phyloP scores from a whole-genome alignment of 2,329 filamentous ascomycete genomes.

The Raffaelea ambrosiae region DNA sequence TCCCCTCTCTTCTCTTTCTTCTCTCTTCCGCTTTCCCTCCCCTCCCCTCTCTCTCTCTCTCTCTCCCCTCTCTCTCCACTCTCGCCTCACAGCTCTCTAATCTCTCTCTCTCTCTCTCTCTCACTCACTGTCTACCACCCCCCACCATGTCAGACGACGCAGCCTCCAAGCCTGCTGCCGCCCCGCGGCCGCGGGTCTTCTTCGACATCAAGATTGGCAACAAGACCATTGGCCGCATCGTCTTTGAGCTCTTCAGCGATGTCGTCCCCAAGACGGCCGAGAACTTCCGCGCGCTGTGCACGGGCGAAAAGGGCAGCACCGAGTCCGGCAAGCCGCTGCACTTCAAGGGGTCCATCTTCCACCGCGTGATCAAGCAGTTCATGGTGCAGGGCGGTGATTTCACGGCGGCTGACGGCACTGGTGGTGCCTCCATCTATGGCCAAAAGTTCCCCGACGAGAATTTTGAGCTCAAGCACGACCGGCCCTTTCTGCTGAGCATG shows the following conservation, averaged over 20 bases:
- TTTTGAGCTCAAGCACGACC: conserved; percentile 84
- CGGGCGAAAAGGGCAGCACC: conserved; percentile 83
- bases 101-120: background rate
- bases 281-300: conserved; percentile 92
- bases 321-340: conserved; percentile 76
- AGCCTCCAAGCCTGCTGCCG: no score
- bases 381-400: conserved; percentile 99
- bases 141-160: background rate
- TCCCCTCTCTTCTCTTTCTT: no score
- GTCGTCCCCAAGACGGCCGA: conserved; percentile 91
- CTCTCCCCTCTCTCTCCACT: background rate
- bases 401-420: conserved; percentile 87
- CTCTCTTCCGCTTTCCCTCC: no score
- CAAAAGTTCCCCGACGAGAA: conserved; percentile 97
- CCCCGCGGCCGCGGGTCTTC: conserved; percentile 69
- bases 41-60: no score
- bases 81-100: background rate
- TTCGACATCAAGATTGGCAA: conserved; percentile 85
- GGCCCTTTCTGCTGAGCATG: conserved; percentile 92
- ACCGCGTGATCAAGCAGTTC: conserved; percentile 96
- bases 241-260: conserved; percentile 70
- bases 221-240: conserved; percentile 65
- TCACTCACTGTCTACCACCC: background rate
- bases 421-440: conserved; percentile 95
- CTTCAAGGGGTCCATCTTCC: conserved; percentile 90